phyloP scores from a whole-genome alignment of 352 stramenopile species.

The Pythium volutum region DNA sequence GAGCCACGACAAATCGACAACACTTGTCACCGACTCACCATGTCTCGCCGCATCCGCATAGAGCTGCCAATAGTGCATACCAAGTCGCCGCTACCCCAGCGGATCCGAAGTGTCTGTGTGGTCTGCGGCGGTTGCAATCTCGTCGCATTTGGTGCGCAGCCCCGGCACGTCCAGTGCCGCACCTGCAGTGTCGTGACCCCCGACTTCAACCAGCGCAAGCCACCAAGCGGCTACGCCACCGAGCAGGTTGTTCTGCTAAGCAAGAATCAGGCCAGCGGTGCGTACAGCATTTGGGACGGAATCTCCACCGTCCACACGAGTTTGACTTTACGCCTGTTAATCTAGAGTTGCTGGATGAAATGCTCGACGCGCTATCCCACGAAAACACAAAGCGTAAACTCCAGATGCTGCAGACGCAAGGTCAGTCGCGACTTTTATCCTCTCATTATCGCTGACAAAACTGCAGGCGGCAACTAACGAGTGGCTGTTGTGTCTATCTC shows the following conservation, averaged over 20 bases:
- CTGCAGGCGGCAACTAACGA: neutral
- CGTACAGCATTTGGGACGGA: neutral
- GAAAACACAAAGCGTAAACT: slow-evolving; percentile 36
- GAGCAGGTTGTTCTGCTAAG: slow-evolving; percentile 30
- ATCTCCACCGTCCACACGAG: neutral
- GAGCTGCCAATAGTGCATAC: neutral
- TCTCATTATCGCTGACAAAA: neutral
- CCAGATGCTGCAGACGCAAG: slow-evolving; percentile 34
- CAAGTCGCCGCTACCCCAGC: slow-evolving; percentile 15
- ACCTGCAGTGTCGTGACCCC: slow-evolving; percentile 46
- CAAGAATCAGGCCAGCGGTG: slow-evolving; percentile 24
- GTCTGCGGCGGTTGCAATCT: slow-evolving; percentile 47
- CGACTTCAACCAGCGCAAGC: slow-evolving; percentile 39
- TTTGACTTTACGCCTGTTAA: neutral
- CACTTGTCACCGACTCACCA: no score
- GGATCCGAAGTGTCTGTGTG: slow-evolving; percentile 44
- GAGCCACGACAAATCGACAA: neutral
- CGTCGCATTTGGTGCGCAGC: slow-evolving; percentile 3
- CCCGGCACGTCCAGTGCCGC: slow-evolving; percentile 40
- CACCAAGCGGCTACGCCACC: slow-evolving; percentile 15
- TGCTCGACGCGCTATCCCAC: slow-evolving; percentile 47
- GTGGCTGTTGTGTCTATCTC: neutral
- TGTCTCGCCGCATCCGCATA: slow-evolving; percentile 10
- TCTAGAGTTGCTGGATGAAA: slow-evolving; percentile 32
- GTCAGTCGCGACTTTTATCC: slow-evolving; percentile 17